Percentiles rank a stretch among this genome's conserved stretches.
Evolutionary conservation across 768 basidiomycete genomes (phyloP).

Genomic region (Termitomyces sp.): DNA sequence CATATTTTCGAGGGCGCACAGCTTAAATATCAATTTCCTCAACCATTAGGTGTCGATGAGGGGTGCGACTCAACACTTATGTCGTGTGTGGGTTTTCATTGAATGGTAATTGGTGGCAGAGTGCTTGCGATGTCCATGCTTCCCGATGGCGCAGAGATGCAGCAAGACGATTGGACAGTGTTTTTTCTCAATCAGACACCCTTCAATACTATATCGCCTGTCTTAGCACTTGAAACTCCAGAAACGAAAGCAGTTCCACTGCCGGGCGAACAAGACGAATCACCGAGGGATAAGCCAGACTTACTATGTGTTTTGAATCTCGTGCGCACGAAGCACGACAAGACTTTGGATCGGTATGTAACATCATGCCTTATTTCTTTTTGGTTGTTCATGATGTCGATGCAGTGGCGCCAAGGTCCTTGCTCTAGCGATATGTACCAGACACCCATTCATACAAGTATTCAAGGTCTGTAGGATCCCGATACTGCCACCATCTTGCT

Average conservation of each 20-base stretch:
- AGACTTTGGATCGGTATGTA: slow-evolving; percentile 63
- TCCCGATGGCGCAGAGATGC: slow-evolving; percentile 94
- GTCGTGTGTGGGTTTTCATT: slow-evolving; percentile 7
- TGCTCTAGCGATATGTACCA: slow-evolving; percentile 90
- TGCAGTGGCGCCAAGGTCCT: slow-evolving; percentile 88
- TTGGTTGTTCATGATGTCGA: not conserved
- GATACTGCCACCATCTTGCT: not conserved
- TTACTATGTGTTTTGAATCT: slow-evolving; percentile 86
- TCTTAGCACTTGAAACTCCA: slow-evolving; percentile 66
- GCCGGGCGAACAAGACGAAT: slow-evolving; percentile 27
- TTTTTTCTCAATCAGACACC: slow-evolving; percentile 96
- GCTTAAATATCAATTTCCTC: slow-evolving; percentile 93
- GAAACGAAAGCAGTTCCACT: slow-evolving; percentile 30
- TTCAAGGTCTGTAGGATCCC: slow-evolving; percentile 60
- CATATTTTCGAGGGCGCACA: slow-evolving; percentile 94
- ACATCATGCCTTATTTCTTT: slow-evolving; percentile 13
- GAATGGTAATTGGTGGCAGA: slow-evolving; percentile 32
- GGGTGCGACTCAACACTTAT: slow-evolving; percentile 47
- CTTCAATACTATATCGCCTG: slow-evolving; percentile 80
- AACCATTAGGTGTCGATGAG: slow-evolving; percentile 90
- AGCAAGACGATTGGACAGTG: slow-evolving; percentile 95
- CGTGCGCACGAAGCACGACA: slow-evolving; percentile 89
- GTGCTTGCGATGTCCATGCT: slow-evolving; percentile 96
- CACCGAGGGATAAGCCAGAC: slow-evolving; percentile 33
- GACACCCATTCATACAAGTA: slow-evolving; percentile 91